phyloP scores from a whole-genome alignment of 345 rosid species.

The Carallia pectinifolia region DNA sequence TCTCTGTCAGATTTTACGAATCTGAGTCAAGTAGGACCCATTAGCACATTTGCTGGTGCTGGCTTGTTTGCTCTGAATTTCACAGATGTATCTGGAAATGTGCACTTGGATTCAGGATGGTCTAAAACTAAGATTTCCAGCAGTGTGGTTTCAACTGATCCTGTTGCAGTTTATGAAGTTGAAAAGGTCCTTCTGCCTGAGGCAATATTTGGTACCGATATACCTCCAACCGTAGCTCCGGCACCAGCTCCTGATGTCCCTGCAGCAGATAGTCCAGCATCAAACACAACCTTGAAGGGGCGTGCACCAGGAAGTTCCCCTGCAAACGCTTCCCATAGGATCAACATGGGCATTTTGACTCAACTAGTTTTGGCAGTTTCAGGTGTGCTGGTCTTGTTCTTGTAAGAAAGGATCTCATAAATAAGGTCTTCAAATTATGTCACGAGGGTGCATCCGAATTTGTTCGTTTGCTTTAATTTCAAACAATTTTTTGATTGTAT shows the following conservation, averaged over 20 bases:
- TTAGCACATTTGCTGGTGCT: slow-evolving; percentile 66
- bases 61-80: slow-evolving; percentile 56
- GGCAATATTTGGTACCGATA: slow-evolving; percentile 82
- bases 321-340: slow-evolving; percentile 40
- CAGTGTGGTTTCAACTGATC: slow-evolving; percentile 71
- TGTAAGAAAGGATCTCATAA: slow-evolving; percentile 29
- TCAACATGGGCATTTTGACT: slow-evolving; percentile 33
- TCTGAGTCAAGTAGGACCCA: slow-evolving; percentile 60
- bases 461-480: slow-evolving; percentile 8
- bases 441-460: slow-evolving; percentile 12
- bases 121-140: slow-evolving; percentile 69
- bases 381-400: slow-evolving; percentile 48
- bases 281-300: slow-evolving; percentile 27
- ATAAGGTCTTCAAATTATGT: neutral
- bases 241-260: slow-evolving; percentile 77
- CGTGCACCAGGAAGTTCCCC: slow-evolving; percentile 18
- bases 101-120: slow-evolving; percentile 70
- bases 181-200: slow-evolving; percentile 74
- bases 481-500: slow-evolving; percentile 20
- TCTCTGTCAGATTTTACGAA: slow-evolving; percentile 74
- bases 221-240: slow-evolving; percentile 84
- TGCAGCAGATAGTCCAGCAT: slow-evolving; percentile 66
- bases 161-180: slow-evolving; percentile 81
- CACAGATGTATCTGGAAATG: slow-evolving; percentile 63
- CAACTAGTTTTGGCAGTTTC: slow-evolving; percentile 41